Evolutionary conservation across 495 filamentous ascomycete genomes (phyloP).

Genomic region (Staphylotrichum longicolle): DNA sequence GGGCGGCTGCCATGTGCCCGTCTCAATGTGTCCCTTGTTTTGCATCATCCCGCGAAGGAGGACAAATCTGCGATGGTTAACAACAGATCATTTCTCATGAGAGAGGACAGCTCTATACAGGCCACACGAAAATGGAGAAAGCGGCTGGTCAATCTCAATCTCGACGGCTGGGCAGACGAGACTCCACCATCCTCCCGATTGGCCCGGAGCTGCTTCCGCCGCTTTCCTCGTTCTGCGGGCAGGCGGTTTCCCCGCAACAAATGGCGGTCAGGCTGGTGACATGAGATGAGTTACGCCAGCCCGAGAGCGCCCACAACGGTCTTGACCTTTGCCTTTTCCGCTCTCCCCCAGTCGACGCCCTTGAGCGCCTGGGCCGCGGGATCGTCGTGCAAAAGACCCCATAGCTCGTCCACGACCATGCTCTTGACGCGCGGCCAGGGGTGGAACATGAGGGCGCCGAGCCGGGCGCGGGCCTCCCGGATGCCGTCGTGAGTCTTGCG

Average conservation of each 20-base stretch:
- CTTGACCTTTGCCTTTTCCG: slow-evolving; percentile 37
- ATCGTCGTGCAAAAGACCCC: slow-evolving; percentile 34
- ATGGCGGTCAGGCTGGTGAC: slow-evolving; percentile 12
- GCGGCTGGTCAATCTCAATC: too few relatives aligned
- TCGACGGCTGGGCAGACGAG: too few relatives aligned
- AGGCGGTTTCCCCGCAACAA: slow-evolving; percentile 1
- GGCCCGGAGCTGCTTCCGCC: slow-evolving; percentile 17
- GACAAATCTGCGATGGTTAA: too few relatives aligned
- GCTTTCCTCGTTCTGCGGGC: slow-evolving; percentile 2
- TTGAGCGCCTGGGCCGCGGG: slow-evolving; percentile 31
- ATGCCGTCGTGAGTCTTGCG: slow-evolving; percentile 31
- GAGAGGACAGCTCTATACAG: too few relatives aligned
- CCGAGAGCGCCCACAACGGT: slow-evolving; percentile 35
- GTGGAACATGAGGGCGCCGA: slow-evolving; percentile 47
- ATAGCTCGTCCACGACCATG: slow-evolving; percentile 49
- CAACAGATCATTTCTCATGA: too few relatives aligned
- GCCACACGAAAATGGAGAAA: too few relatives aligned
- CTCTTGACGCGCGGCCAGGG: slow-evolving; percentile 48
- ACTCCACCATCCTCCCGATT: neutral
- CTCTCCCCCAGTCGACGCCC: slow-evolving; percentile 44
- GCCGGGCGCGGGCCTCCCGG: slow-evolving; percentile 42
- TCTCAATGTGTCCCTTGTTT: neutral
- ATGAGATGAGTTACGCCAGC: slow-evolving; percentile 15
- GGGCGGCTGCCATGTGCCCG: slow-evolving; percentile 15
- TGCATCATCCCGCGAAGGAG: too few relatives aligned